Evolutionary conservation across 1,284 basidiomycete species (phyloP).

Genomic region (Chiua sp.): DNA sequence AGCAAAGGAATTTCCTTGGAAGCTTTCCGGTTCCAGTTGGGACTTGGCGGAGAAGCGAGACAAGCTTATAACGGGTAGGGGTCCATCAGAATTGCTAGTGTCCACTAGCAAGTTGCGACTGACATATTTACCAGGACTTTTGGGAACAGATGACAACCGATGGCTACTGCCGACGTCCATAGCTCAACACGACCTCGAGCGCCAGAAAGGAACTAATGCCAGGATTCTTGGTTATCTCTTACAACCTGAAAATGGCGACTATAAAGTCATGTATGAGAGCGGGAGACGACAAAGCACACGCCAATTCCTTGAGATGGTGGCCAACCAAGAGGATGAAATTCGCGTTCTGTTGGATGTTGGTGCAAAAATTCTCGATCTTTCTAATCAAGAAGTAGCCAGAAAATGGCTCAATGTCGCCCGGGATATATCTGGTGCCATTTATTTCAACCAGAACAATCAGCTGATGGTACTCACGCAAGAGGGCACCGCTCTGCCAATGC

Average conservation of each 20-base stretch:
- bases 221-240: conserved; percentile 51
- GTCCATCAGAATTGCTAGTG: too few relatives aligned
- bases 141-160: conserved; percentile 4
- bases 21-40: conserved; percentile 53
- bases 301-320: background rate
- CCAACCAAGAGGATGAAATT: background rate
- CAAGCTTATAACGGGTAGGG: conserved; percentile 2
- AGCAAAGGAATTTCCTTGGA: conserved; percentile 50
- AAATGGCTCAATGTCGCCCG: conserved; percentile 44
- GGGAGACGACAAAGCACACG: background rate
- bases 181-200: conserved; percentile 8
- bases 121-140: conserved; percentile 7
- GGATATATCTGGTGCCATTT: conserved; percentile 46
- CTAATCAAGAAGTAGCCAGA: conserved; percentile 44
- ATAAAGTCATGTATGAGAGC: conserved; percentile 19
- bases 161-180: conserved; percentile 9
- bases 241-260: conserved; percentile 47
- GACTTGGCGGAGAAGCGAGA: conserved; percentile 46
- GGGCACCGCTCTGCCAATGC: conserved; percentile 40
- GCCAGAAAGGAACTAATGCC: conserved; percentile 30
- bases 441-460: conserved; percentile 49
- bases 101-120: too few relatives aligned
- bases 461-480: conserved; percentile 46
- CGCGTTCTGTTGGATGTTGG: conserved; percentile 43
- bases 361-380: conserved; percentile 56